Percentiles rank a stretch among this genome's conserved stretches.
Conservation (phyloP, 768 basidiomycete species). For the Calocybe cyanea region DNA sequence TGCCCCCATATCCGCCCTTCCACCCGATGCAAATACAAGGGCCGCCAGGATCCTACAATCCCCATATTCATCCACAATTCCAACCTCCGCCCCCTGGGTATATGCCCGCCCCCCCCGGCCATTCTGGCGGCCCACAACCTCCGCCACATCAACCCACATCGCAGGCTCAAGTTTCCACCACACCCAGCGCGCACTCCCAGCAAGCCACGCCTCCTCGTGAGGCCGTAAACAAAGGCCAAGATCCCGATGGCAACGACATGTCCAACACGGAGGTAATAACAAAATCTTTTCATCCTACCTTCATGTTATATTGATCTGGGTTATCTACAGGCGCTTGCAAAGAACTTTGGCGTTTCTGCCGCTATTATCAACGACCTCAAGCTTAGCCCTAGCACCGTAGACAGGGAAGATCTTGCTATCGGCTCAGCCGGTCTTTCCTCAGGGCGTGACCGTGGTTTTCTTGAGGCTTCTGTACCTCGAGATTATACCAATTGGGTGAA, state of each 20-base stretch:
- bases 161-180: conserved; percentile 21
- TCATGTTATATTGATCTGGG: conserved; percentile 1
- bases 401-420: conserved; percentile 75
- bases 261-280: conserved; percentile 60
- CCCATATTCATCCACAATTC: conserved; percentile 60
- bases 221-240: conserved; percentile 62
- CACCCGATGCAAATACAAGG: conserved; percentile 34
- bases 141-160: conserved; percentile 35
- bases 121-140: conserved; percentile 24
- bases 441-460: conserved; percentile 59
- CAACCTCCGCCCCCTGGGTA: conserved; percentile 38
- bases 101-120: conserved; percentile 24
- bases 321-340: conserved; percentile 54
- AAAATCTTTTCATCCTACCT: not conserved
- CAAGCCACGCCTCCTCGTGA: no score
- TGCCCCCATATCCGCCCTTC: conserved; percentile 35
- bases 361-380: conserved; percentile 65
- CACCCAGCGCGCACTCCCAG: conserved; percentile 8
- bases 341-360: conserved; percentile 73
- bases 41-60: conserved; percentile 44
- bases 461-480: conserved; percentile 52
- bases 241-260: conserved; percentile 78
- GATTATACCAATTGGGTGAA: conserved; percentile 60
- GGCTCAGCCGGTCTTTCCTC: conserved; percentile 69
- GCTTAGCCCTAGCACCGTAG: conserved; percentile 41